phyloP scores from a whole-genome alignment of 2,329 filamentous ascomycete genomes.

The Byssoonygena ceratinophila region DNA sequence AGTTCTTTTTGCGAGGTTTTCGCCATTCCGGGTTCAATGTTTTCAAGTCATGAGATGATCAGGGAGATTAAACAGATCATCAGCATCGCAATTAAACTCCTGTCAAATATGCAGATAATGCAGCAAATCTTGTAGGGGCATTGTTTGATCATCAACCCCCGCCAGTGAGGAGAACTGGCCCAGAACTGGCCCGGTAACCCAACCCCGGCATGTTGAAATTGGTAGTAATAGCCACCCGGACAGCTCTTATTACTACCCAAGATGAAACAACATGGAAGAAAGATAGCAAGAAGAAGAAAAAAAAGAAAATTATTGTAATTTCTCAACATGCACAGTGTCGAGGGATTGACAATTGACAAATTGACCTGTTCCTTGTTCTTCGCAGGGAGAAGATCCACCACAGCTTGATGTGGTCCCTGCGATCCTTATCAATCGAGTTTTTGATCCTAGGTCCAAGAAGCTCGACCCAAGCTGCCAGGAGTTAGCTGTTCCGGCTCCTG shows the following conservation, averaged over 20 bases:
- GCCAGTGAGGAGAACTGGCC: not conserved
- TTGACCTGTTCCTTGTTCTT: not conserved
- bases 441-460: not conserved
- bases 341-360: not conserved
- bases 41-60: not conserved
- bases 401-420: not conserved
- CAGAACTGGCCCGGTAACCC: not conserved
- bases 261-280: not conserved
- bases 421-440: not conserved
- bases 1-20: not conserved
- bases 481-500: not conserved
- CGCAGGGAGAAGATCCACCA: too few species aligned
- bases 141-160: constrained; percentile 3
- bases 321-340: not conserved
- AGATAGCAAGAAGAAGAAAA: not conserved
- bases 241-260: not conserved
- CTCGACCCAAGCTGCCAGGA: not conserved
- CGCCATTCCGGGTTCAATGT: not conserved
- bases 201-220: not conserved
- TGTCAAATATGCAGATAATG: constrained; percentile 7
- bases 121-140: not conserved
- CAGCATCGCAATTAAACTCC: constrained; percentile 5
- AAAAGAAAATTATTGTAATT: not conserved
- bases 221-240: not conserved
- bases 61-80: not conserved